Evolutionary conservation across 768 basidiomycete genomes (phyloP).

Genomic region (Leccinum boreale): DNA sequence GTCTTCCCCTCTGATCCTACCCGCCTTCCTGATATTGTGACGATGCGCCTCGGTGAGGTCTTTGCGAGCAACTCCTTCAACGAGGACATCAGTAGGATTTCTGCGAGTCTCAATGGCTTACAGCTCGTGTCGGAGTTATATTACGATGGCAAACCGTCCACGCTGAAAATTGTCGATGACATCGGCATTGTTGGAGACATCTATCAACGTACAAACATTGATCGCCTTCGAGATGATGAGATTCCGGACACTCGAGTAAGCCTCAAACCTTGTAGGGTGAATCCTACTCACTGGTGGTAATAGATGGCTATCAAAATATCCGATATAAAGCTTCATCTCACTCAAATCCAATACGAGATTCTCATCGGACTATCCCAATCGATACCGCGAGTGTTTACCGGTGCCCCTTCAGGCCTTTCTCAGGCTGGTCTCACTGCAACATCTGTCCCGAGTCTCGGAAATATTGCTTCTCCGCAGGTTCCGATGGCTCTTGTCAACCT

Average conservation of each 20-base stretch:
- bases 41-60: slow-evolving; percentile 87
- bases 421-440: slow-evolving; percentile 28
- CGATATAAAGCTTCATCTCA: slow-evolving; percentile 80
- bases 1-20: slow-evolving; percentile 75
- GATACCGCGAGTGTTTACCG: slow-evolving; percentile 62
- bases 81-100: slow-evolving; percentile 50
- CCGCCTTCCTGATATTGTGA: slow-evolving; percentile 61
- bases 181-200: slow-evolving; percentile 72
- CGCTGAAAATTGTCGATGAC: slow-evolving; percentile 88
- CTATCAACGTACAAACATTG: slow-evolving; percentile 55
- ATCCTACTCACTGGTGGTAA: slow-evolving; percentile 4
- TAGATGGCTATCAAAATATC: slow-evolving; percentile 75
- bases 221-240: slow-evolving; percentile 48
- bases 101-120: slow-evolving; percentile 78
- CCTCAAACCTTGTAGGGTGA: background rate
- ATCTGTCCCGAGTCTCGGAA: slow-evolving; percentile 6
- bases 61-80: slow-evolving; percentile 75
- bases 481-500: slow-evolving; percentile 17
- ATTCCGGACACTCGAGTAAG: slow-evolving; percentile 76
- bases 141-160: slow-evolving; percentile 44
- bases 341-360: slow-evolving; percentile 77
- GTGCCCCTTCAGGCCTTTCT: slow-evolving; percentile 40
- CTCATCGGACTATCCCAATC: slow-evolving; percentile 64
- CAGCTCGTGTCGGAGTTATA: slow-evolving; percentile 73
- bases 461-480: background rate